Evolutionary conservation across 2,329 filamentous ascomycete genomes (phyloP).

Genomic region (Chaetomiaceae sp.): DNA sequence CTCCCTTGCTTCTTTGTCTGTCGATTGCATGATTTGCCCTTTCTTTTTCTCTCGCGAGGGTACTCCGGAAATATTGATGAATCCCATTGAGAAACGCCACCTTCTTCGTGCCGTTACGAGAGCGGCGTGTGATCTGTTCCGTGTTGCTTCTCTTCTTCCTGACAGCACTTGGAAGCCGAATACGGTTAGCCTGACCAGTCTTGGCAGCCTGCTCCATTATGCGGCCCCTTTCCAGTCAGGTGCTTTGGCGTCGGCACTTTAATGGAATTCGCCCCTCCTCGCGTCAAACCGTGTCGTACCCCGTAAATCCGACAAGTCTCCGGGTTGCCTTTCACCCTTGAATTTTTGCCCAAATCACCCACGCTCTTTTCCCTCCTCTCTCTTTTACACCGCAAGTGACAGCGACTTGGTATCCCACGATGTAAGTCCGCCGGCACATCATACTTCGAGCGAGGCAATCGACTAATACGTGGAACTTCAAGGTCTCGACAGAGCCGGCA

Average conservation of each 20-base stretch:
- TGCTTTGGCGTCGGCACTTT: slow-evolving; percentile 26
- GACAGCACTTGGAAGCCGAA: too few relatives aligned
- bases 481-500: slow-evolving; percentile 24
- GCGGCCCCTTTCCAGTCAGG: slow-evolving; percentile 21
- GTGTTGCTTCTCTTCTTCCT: too few relatives aligned
- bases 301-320: neutral
- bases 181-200: neutral
- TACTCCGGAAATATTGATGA: too few relatives aligned
- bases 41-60: neutral
- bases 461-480: slow-evolving; percentile 5
- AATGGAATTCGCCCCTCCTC: slow-evolving; percentile 27
- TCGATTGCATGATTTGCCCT: neutral
- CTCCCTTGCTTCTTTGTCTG: slow-evolving; percentile 4
- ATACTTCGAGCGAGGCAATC: neutral
- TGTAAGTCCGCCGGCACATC: slow-evolving; percentile 4
- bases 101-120: too few relatives aligned
- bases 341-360: neutral
- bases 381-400: neutral
- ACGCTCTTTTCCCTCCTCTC: neutral
- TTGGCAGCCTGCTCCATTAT: too few relatives aligned
- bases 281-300: slow-evolving; percentile 25
- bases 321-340: neutral
- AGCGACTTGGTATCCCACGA: neutral
- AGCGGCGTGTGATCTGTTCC: too few relatives aligned
- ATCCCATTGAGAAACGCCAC: too few relatives aligned